Evolutionary conservation across 208 protist genomes (phyloP).

Genomic region (Leishmania aethiopica): DNA sequence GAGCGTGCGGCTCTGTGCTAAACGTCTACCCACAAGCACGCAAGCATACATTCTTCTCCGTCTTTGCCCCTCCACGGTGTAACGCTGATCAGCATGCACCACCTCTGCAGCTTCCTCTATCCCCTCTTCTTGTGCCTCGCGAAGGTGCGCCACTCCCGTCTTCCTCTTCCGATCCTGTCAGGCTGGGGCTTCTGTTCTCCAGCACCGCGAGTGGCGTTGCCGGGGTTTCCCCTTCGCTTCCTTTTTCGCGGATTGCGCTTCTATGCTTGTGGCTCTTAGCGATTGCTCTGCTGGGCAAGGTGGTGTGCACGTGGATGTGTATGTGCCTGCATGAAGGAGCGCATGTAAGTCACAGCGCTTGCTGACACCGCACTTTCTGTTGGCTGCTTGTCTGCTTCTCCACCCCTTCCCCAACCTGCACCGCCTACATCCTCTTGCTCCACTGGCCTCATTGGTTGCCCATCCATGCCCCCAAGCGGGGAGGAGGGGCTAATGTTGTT

Average conservation of each 20-base stretch:
- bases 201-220: not conserved
- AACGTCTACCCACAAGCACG: not conserved
- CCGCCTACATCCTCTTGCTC: not conserved
- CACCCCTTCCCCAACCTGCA: not conserved
- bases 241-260: not conserved
- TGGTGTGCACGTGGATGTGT: not conserved
- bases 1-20: not conserved
- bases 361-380: not conserved
- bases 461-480: not conserved
- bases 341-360: not conserved
- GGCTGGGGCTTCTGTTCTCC: too few species aligned
- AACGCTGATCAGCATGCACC: not conserved
- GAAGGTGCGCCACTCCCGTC: not conserved
- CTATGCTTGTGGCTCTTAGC: not conserved
- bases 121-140: not conserved
- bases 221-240: not conserved
- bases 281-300: not conserved
- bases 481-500: not conserved
- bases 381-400: not conserved
- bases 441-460: not conserved
- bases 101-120: not conserved
- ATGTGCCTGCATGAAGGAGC: not conserved
- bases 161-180: not conserved
- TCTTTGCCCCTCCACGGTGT: not conserved
- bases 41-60: not conserved